Percentiles rank a stretch among this genome's conserved stretches.
Evolutionary conservation across 495 filamentous ascomycete species (phyloP).

Genomic region (Neurospora sp.): DNA sequence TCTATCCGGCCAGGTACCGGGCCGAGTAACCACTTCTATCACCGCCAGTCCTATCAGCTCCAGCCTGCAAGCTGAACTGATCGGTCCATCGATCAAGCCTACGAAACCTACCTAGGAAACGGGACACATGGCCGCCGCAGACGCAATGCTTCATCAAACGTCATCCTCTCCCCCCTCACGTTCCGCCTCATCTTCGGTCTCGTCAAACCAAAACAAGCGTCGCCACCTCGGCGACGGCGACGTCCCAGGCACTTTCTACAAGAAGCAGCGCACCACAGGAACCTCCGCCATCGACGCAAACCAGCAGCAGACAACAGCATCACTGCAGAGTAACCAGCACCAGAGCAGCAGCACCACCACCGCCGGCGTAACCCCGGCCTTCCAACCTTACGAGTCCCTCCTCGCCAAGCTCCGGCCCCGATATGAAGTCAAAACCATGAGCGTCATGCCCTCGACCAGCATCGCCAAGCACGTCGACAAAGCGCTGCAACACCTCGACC

Average conservation of each 20-base stretch:
- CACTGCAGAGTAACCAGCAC: background rate
- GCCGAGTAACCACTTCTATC: background rate
- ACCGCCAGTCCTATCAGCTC: background rate
- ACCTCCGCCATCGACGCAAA: background rate
- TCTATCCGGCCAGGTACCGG: background rate
- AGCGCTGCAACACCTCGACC: constrained; percentile 30
- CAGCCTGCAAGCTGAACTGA: background rate
- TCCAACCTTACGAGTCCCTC: constrained; percentile 16
- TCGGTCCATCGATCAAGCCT: background rate
- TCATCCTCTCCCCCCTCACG: background rate
- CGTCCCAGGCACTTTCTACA: background rate
- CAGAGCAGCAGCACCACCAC: background rate
- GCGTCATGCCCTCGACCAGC: constrained; percentile 45
- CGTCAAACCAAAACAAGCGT: background rate
- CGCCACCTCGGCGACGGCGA: background rate
- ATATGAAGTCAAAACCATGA: constrained; percentile 32
- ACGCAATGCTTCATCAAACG: background rate
- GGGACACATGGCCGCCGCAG: background rate
- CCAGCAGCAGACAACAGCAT: background rate
- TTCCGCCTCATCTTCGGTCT: background rate
- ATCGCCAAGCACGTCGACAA: constrained; percentile 44
- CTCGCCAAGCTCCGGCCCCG: constrained; percentile 17
- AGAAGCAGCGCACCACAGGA: constrained; percentile 1
- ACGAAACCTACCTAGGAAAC: background rate
- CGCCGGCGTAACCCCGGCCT: constrained; percentile 1